Evolutionary conservation across 768 basidiomycete genomes (phyloP).

Genomic region (Strobilomyces confusus): DNA sequence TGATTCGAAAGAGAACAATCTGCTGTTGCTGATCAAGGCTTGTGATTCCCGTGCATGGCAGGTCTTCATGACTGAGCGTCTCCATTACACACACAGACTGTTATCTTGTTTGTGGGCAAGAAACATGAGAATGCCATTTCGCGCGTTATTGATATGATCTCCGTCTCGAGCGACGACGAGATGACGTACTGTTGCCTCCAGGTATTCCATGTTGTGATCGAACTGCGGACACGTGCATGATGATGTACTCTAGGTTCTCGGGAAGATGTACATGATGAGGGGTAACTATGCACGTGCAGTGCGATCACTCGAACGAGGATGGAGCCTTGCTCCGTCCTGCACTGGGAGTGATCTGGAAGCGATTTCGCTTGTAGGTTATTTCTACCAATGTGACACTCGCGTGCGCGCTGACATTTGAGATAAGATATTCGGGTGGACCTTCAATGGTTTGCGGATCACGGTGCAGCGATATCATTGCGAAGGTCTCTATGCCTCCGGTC

Average conservation of each 20-base stretch:
- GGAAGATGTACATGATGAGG: neutral
- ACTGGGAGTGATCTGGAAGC: neutral
- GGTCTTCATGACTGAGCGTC: neutral
- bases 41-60: neutral
- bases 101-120: neutral
- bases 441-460: neutral
- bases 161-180: neutral
- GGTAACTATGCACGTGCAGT: neutral
- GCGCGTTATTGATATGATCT: neutral
- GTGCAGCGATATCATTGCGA: neutral
- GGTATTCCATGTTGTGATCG: neutral
- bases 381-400: neutral
- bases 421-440: neutral
- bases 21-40: neutral
- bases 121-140: slow-evolving; percentile 1
- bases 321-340: neutral
- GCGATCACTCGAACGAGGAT: neutral
- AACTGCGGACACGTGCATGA: neutral
- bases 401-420: neutral
- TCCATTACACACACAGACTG: neutral
- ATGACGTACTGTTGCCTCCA: neutral
- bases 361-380: neutral
- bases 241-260: slow-evolving; percentile 4
- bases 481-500: neutral
- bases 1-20: neutral